Conservation (phyloP, 192 early-diverging fungal species). For the Backusella circina region DNA sequence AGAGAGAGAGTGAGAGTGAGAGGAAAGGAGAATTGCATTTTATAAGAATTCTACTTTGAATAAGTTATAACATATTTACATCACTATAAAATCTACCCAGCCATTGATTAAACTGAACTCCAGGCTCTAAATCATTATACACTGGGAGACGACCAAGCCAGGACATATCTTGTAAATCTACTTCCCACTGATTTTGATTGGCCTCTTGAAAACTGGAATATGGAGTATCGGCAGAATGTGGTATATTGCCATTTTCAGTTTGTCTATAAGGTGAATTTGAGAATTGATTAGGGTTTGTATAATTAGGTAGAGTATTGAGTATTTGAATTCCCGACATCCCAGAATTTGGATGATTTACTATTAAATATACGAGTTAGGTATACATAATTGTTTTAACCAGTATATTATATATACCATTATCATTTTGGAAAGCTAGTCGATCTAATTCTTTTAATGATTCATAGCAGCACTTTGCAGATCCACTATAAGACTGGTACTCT, state of each 20-base stretch:
- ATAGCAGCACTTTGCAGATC: conserved; percentile 10
- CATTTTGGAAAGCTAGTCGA: conserved; percentile 10
- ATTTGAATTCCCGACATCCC: conserved; percentile 14
- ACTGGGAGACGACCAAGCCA: conserved; percentile 14
- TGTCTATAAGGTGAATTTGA: background rate
- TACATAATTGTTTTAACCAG: background rate
- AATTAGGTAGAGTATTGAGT: conserved; percentile 8
- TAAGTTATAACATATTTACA: conserved; percentile 1
- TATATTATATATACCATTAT: conserved; percentile 3
- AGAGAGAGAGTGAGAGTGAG: background rate
- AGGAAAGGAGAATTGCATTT: background rate
- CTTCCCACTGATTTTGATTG: background rate
- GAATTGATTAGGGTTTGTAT: background rate
- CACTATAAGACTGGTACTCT: conserved; percentile 4
- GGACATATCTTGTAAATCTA: conserved; percentile 12
- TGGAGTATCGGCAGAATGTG: background rate
- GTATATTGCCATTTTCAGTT: background rate
- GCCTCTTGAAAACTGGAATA: background rate
- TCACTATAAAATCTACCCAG: conserved; percentile 3
- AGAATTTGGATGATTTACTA: background rate
- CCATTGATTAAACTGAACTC: conserved; percentile 13
- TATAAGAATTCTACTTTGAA: background rate
- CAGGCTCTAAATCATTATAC: conserved; percentile 6
- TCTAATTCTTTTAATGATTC: conserved; percentile 12
- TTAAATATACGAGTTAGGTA: background rate